Evolutionary conservation across 1,139 yeast genomes (phyloP).

Genomic region (Hemisphaericaspora subhashii): DNA sequence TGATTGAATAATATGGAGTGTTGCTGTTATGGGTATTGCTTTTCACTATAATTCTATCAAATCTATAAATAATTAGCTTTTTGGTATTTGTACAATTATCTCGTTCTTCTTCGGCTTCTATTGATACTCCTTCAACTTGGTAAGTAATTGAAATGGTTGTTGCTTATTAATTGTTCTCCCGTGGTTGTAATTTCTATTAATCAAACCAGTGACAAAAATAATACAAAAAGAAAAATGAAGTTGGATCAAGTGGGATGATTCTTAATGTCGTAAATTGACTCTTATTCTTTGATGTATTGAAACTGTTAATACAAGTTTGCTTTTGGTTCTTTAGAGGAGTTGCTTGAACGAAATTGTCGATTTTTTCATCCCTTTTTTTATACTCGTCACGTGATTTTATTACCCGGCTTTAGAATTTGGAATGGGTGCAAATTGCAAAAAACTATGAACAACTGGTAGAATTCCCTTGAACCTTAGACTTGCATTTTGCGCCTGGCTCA

Average conservation of each 20-base stretch:
- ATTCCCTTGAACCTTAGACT: too few relatives aligned
- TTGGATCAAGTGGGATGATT: background rate
- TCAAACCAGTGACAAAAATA: background rate
- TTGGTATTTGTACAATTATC: background rate
- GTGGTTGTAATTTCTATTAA: too few relatives aligned
- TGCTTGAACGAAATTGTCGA: background rate
- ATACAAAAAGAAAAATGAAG: background rate
- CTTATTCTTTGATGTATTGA: background rate
- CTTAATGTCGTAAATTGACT: background rate
- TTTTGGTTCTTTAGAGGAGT: background rate
- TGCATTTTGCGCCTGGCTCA: too few relatives aligned
- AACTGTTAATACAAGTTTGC: too few relatives aligned
- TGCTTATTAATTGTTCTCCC: constrained; percentile 1
- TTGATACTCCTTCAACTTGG: background rate
- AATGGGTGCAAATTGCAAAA: background rate
- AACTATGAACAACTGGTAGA: too few relatives aligned
- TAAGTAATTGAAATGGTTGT: background rate
- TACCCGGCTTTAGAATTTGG: background rate
- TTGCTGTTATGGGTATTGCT: background rate
- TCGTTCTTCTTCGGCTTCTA: background rate
- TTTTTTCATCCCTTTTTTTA: constrained; percentile 3
- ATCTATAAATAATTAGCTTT: constrained; percentile 3
- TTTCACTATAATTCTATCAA: background rate
- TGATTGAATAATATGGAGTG: too few relatives aligned
- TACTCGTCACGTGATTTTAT: constrained; percentile 3